phyloP scores from a whole-genome alignment of 306 rosid genomes.

The Gillenia trifoliata region DNA sequence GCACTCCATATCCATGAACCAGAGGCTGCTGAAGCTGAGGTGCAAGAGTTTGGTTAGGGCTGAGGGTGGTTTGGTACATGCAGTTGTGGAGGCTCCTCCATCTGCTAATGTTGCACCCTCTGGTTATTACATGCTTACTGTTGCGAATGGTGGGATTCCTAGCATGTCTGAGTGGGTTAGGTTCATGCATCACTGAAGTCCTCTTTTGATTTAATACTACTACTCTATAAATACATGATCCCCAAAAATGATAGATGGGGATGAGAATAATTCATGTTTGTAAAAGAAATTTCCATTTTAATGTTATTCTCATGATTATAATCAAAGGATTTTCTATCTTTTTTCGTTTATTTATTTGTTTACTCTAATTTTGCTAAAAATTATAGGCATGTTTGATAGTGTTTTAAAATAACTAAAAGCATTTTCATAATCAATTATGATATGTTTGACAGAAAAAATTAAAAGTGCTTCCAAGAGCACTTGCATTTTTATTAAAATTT shows the following conservation, averaged over 20 bases:
- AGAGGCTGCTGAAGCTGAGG: constrained; percentile 64
- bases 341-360: neutral
- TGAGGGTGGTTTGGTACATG: constrained; percentile 30
- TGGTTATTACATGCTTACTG: constrained; percentile 62
- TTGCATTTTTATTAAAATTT: too few relatives aligned
- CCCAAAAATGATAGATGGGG: neutral
- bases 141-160: constrained; percentile 62
- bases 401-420: too few relatives aligned
- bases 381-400: too few relatives aligned
- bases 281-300: neutral
- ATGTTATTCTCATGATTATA: neutral
- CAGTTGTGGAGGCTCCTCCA: constrained; percentile 63
- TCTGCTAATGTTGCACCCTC: constrained; percentile 60
- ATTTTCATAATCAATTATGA: too few relatives aligned
- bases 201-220: neutral
- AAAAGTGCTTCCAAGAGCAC: too few relatives aligned
- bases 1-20: constrained; percentile 71
- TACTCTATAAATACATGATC: neutral
- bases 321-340: neutral
- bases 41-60: constrained; percentile 23
- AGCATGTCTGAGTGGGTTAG: constrained; percentile 63
- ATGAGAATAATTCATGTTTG: neutral
- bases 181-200: constrained; percentile 24
- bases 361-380: constrained; percentile 8
- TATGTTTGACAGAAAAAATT: neutral